Evolutionary conservation across 2,329 filamentous ascomycete species (phyloP).

Genomic region (Cladosporium austrohemisphaericum): DNA sequence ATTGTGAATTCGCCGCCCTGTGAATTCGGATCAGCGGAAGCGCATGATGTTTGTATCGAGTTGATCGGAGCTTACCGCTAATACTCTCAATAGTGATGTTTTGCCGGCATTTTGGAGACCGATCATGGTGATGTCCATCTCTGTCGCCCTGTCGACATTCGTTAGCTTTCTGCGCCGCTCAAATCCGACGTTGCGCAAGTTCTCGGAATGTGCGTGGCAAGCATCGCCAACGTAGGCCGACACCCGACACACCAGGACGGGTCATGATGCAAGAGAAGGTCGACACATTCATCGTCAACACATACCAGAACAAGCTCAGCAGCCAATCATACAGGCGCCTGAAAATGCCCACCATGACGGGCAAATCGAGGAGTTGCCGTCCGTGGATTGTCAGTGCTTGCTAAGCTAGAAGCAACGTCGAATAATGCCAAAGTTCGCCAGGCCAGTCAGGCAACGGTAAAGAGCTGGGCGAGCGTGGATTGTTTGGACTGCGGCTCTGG

Average conservation of each 20-base stretch:
- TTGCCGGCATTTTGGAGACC: conserved; percentile 97
- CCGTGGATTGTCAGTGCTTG: conserved; percentile 15
- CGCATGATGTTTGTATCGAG: neutral
- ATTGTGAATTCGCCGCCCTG: conserved; percentile 98
- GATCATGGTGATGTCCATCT: conserved; percentile 99
- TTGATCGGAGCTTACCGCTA: conserved; percentile 69
- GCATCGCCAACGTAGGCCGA: neutral
- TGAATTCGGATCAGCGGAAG: conserved; percentile 18
- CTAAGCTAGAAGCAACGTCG: conserved; percentile 17
- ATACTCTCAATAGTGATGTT: conserved; percentile 86
- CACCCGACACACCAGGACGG: neutral
- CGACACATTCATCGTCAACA: conserved; percentile 20
- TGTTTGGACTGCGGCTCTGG: conserved; percentile 5
- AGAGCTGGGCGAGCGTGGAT: conserved; percentile 5
- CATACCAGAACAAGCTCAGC: conserved; percentile 93
- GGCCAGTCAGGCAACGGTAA: conserved; percentile 11
- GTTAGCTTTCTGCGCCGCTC: no score
- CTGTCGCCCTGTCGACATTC: conserved; percentile 79
- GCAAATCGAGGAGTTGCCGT: conserved; percentile 16
- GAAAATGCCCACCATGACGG: conserved; percentile 81
- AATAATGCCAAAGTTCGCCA: conserved; percentile 10
- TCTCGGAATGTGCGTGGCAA: neutral
- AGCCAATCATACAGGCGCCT: conserved; percentile 97
- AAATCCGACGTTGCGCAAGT: no score
- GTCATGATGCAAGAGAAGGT: conserved; percentile 14